Evolutionary conservation across 768 basidiomycete species (phyloP).

Genomic region (Imleria badia): DNA sequence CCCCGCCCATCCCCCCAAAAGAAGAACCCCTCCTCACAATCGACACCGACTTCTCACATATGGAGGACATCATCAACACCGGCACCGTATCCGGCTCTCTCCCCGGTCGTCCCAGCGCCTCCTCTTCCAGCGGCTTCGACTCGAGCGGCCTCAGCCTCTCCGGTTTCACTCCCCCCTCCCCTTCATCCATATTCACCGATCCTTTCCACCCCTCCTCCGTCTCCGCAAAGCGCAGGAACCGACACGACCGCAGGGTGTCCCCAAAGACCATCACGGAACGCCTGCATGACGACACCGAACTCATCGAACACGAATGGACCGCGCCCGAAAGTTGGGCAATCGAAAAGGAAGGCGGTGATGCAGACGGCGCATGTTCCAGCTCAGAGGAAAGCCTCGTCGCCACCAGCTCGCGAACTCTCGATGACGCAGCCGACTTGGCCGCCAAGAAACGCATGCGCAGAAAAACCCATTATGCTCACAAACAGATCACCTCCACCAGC

Average conservation of each 20-base stretch:
- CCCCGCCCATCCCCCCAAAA: conserved; percentile 25
- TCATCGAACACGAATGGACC: conserved; percentile 49
- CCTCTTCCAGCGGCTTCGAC: conserved; percentile 18
- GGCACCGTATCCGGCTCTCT: conserved; percentile 6
- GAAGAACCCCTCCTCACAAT: conserved; percentile 24
- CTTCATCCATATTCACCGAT: conserved; percentile 35
- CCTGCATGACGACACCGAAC: conserved; percentile 10
- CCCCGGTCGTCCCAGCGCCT: conserved; percentile 18
- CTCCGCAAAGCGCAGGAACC: conserved; percentile 23
- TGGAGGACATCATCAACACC: conserved; percentile 78
- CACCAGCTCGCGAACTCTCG: conserved; percentile 17
- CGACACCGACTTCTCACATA: conserved; percentile 46
- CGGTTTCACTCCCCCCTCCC: conserved; percentile 40
- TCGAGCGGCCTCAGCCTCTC: conserved; percentile 39
- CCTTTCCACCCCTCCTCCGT: conserved; percentile 32
- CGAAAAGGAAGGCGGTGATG: conserved; percentile 45
- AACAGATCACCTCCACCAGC: conserved; percentile 9
- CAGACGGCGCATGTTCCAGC: conserved; percentile 40
- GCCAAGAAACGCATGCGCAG: conserved; percentile 25
- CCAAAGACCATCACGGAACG: conserved; percentile 42
- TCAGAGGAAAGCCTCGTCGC: conserved; percentile 35
- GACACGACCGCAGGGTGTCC: conserved; percentile 45
- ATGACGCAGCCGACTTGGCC: conserved; percentile 11
- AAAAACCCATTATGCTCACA: conserved; percentile 24
- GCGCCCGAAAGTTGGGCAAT: conserved; percentile 81